phyloP scores from a whole-genome alignment of 2,329 filamentous ascomycete species.

The Ceratocystis destructans region DNA sequence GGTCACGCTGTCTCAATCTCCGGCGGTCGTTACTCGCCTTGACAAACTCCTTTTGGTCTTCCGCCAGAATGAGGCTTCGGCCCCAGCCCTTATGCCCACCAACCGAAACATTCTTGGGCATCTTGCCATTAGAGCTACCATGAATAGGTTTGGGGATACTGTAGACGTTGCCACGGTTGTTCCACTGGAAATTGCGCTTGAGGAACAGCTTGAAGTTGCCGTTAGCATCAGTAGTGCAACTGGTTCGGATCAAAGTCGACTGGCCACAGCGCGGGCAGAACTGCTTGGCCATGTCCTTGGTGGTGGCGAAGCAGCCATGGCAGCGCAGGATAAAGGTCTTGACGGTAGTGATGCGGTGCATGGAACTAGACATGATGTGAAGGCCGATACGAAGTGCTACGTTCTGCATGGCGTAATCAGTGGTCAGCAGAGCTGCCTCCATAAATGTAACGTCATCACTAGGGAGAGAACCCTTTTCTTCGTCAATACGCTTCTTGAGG shows the following conservation, averaged over 20 bases:
- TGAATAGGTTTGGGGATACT: slow-evolving; percentile 83
- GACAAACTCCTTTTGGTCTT: slow-evolving; percentile 90
- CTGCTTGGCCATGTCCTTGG: slow-evolving; percentile 72
- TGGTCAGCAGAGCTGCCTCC: slow-evolving; percentile 82
- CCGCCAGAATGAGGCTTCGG: slow-evolving; percentile 65
- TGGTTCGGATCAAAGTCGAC: slow-evolving; percentile 68
- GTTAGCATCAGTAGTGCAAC: slow-evolving; percentile 67
- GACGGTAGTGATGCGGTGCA: slow-evolving; percentile 69
- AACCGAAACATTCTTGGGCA: slow-evolving; percentile 41
- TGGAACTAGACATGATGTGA: slow-evolving; percentile 64
- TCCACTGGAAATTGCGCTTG: slow-evolving; percentile 93
- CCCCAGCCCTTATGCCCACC: slow-evolving; percentile 86
- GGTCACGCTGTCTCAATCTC: slow-evolving; percentile 57
- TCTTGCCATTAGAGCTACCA: slow-evolving; percentile 67
- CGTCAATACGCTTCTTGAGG: slow-evolving; percentile 67
- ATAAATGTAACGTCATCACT: slow-evolving; percentile 42
- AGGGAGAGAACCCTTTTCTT: slow-evolving; percentile 38
- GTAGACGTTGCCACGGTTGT: slow-evolving; percentile 81
- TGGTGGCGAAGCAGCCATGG: slow-evolving; percentile 81
- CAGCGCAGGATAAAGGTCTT: slow-evolving; percentile 85
- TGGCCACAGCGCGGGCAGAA: slow-evolving; percentile 91
- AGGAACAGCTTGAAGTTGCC: slow-evolving; percentile 77
- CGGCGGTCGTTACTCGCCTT: slow-evolving; percentile 49
- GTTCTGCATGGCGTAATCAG: slow-evolving; percentile 97
- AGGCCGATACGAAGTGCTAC: slow-evolving; percentile 90